Conservation (phyloP, 164 flowering plant genomes). For the Umbellularia californica region DNA sequence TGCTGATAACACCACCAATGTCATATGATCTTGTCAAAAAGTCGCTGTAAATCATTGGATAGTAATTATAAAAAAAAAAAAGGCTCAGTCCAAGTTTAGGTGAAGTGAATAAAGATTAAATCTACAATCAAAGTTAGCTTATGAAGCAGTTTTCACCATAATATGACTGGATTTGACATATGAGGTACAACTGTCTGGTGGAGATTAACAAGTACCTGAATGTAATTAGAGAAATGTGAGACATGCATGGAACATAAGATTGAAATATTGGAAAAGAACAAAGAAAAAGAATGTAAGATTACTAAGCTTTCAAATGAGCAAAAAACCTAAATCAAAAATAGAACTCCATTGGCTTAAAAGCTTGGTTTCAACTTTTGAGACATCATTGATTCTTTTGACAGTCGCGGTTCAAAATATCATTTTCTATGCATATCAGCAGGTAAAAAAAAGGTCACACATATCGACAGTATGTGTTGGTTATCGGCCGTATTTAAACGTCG, state of each 20-base stretch:
- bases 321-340: no score
- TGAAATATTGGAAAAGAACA: neutral
- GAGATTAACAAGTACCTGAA: slow-evolving; percentile 77
- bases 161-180: slow-evolving; percentile 68
- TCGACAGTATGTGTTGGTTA: no score
- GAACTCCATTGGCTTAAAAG: no score
- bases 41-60: slow-evolving; percentile 59
- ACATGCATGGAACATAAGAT: neutral
- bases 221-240: neutral
- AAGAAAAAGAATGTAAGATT: neutral
- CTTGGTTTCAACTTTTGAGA: no score
- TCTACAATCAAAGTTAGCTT: neutral
- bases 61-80: neutral
- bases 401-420: no score
- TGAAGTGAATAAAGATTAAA: neutral
- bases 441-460: no score
- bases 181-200: slow-evolving; percentile 76
- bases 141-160: slow-evolving; percentile 43
- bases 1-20: slow-evolving; percentile 94
- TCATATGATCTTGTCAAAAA: slow-evolving; percentile 94
- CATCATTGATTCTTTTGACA: no score
- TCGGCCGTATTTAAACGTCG: no score
- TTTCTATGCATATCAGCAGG: no score
- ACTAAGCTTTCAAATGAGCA: neutral
- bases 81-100: slow-evolving; percentile 7